Conservation (phyloP, 2,329 filamentous ascomycete species). For the Penicillium expansum region DNA sequence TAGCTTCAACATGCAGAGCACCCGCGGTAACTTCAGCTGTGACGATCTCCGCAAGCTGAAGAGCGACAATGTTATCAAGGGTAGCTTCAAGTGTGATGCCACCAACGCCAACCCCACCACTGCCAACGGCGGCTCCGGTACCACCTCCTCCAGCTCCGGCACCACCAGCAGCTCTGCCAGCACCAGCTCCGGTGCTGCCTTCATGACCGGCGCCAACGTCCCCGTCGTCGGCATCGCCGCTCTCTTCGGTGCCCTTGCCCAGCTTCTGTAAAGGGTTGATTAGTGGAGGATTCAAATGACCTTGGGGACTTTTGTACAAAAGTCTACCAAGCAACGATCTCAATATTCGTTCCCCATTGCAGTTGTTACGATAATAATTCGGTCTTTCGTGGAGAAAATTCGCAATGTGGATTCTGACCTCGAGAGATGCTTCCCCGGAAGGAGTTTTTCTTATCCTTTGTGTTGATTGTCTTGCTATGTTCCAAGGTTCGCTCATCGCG, state of each 20-base stretch:
- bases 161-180: conserved; percentile 22
- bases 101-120: conserved; percentile 37
- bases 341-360: conserved; percentile 31
- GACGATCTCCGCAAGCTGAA: conserved; percentile 50
- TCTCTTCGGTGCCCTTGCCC: conserved; percentile 45
- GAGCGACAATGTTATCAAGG: conserved; percentile 45
- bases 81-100: conserved; percentile 47
- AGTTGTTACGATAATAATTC: conserved; percentile 45
- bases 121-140: conserved; percentile 34
- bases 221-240: conserved; percentile 45
- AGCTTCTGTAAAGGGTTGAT: conserved; percentile 46
- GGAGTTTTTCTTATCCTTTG: conserved; percentile 22
- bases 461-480: conserved; percentile 18
- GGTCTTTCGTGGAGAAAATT: conserved; percentile 35
- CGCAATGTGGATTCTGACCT: conserved; percentile 25
- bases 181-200: conserved; percentile 39
- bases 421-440: conserved; percentile 16
- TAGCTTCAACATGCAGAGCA: conserved; percentile 67
- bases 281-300: conserved; percentile 17
- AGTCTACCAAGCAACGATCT: conserved; percentile 37
- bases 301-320: conserved; percentile 38
- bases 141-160: conserved; percentile 26
- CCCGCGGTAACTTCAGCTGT: conserved; percentile 60
- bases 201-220: conserved; percentile 35
- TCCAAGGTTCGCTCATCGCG: conserved; percentile 12